These are phyloP conservation scores for Myotisia sp. DNA, from an alignment of 2,329 filamentous ascomycete species.

Conservation along the genomic window DNA sequence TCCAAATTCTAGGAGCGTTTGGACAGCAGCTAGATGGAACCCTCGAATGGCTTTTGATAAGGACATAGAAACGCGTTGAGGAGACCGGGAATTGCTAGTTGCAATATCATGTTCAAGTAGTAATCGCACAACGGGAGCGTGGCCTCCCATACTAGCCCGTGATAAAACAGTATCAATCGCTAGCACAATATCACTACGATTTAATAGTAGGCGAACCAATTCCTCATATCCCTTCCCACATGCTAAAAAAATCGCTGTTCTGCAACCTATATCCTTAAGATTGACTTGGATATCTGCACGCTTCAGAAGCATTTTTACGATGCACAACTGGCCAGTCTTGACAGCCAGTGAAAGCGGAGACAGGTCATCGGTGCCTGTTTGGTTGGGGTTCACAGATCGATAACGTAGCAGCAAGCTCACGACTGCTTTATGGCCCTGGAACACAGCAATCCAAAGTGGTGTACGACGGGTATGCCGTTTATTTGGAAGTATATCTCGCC, in stretches of 20 bases:
- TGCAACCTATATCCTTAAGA: background rate
- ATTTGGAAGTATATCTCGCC: background rate
- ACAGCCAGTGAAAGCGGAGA: background rate
- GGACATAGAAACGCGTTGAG: background rate
- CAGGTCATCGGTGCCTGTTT: background rate
- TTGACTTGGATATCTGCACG: background rate
- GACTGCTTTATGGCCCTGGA: background rate
- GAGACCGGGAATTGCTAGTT: background rate
- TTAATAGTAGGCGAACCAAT: background rate
- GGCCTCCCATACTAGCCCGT: background rate
- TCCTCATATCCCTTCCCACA: background rate
- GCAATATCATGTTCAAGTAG: background rate
- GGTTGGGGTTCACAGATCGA: background rate
- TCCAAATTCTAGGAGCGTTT: background rate
- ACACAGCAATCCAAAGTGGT: background rate
- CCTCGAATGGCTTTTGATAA: background rate
- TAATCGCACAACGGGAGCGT: background rate
- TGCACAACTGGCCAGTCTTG: background rate
- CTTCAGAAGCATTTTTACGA: background rate
- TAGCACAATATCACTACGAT: background rate
- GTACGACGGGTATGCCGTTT: background rate
- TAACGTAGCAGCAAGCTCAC: background rate
- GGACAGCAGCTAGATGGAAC: background rate
- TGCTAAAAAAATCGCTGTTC: background rate
- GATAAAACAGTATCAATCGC: background rate